Evolutionary conservation across 257 asterid species (phyloP).

Genomic region (Jacaranda copaia): DNA sequence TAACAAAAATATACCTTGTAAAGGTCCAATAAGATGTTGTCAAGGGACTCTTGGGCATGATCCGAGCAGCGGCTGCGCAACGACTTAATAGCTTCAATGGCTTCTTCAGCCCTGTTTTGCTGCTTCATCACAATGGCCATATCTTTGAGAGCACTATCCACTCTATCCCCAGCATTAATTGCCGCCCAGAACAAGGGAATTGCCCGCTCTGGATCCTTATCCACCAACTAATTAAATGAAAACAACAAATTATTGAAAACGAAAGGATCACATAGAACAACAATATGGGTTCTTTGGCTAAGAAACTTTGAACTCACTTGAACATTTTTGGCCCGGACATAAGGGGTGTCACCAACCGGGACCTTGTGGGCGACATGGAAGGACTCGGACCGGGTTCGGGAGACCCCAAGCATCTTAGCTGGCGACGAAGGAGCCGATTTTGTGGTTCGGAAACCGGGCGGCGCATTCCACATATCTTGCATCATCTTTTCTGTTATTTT

Average conservation of each 20-base stretch:
- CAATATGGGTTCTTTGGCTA: neutral
- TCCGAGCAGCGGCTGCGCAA: constrained; percentile 85
- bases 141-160: constrained; percentile 95
- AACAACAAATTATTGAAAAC: neutral
- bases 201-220: constrained; percentile 96
- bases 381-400: constrained; percentile 79
- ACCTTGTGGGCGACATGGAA: constrained; percentile 86
- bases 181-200: constrained; percentile 98
- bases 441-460: constrained; percentile 82
- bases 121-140: constrained; percentile 99
- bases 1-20: constrained; percentile 61
- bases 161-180: constrained; percentile 97
- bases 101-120: constrained; percentile 96
- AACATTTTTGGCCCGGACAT: constrained; percentile 92
- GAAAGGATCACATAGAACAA: neutral
- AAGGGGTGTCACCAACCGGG: constrained; percentile 92
- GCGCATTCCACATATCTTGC: constrained; percentile 93
- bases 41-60: constrained; percentile 97
- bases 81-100: constrained; percentile 92
- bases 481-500: constrained; percentile 53
- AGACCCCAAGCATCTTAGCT: constrained; percentile 81
- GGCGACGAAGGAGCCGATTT: constrained; percentile 97
- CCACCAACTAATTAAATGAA: constrained; percentile 64
- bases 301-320: constrained; percentile 58
- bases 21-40: constrained; percentile 86